Evolutionary conservation across 208 protist species (phyloP).

Genomic region (Spongospora subterranea): DNA sequence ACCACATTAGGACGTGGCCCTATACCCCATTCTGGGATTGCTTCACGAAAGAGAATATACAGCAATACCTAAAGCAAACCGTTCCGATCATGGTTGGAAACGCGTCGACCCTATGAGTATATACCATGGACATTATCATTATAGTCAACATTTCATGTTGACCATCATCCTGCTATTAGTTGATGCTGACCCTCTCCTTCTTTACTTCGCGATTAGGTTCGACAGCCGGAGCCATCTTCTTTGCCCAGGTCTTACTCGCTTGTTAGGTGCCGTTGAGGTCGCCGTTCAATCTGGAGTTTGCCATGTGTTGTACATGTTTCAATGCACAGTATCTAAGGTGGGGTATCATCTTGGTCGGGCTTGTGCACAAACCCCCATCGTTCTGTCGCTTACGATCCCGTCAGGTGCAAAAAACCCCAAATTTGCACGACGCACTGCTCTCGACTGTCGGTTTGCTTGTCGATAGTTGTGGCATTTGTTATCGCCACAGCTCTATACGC

Average conservation of each 20-base stretch:
- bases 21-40: neutral
- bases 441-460: neutral
- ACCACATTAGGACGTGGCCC: neutral
- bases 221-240: too few relatives aligned
- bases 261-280: neutral
- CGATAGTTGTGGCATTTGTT: neutral
- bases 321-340: neutral
- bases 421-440: too few relatives aligned
- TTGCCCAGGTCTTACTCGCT: too few relatives aligned
- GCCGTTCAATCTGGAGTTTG: neutral
- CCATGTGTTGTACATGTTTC: neutral
- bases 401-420: too few relatives aligned
- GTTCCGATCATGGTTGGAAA: neutral
- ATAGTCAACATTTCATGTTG: neutral
- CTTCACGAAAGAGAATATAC: neutral
- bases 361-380: too few relatives aligned
- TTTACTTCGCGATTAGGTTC: too few relatives aligned
- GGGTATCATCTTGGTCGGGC: conserved; percentile 3
- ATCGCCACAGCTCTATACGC: neutral
- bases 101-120: neutral
- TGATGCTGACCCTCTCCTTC: too few relatives aligned
- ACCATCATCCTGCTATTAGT: neutral
- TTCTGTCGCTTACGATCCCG: too few relatives aligned
- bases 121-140: neutral
- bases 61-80: neutral